Evolutionary conservation across 2,329 filamentous ascomycete genomes (phyloP).

Genomic region (Fusarium foetens): DNA sequence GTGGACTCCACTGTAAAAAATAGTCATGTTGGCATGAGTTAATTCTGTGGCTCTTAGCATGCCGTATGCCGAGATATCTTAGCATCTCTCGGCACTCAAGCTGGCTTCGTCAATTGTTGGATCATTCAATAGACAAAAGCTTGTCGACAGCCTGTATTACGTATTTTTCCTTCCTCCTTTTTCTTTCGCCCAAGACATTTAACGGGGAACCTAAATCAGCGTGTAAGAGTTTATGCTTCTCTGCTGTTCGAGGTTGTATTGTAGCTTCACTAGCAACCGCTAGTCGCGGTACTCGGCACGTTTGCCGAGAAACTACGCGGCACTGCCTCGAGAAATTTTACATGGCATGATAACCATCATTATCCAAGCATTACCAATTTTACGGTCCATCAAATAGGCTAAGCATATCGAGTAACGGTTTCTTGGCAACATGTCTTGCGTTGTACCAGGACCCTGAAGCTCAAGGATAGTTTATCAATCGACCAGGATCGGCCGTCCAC

Average conservation of each 20-base stretch:
- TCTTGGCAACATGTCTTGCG: background rate
- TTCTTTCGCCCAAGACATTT: too few relatives aligned
- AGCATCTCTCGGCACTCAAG: background rate
- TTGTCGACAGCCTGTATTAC: too few relatives aligned
- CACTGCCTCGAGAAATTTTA: background rate
- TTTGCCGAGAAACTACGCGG: background rate
- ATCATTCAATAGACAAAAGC: too few relatives aligned
- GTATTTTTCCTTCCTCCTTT: too few relatives aligned
- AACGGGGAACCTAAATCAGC: too few relatives aligned
- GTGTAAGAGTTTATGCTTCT: background rate
- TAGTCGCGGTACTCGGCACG: background rate
- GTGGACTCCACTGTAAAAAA: background rate
- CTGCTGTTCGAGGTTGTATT: too few relatives aligned
- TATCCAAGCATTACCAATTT: background rate
- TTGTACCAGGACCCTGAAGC: background rate
- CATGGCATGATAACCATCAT: background rate
- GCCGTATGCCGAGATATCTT: background rate
- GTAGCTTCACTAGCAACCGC: background rate
- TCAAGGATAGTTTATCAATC: background rate
- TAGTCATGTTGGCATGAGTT: background rate
- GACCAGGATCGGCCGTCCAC: background rate
- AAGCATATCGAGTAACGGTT: background rate
- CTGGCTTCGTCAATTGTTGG: accelerated
- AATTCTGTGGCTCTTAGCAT: background rate
- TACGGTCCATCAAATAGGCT: background rate